A percentile compares a stretch with the other conserved stretches of the same genome.
Conservation (phyloP, 2,329 filamentous ascomycete species). For the Colletotrichum higginsianum region DNA sequence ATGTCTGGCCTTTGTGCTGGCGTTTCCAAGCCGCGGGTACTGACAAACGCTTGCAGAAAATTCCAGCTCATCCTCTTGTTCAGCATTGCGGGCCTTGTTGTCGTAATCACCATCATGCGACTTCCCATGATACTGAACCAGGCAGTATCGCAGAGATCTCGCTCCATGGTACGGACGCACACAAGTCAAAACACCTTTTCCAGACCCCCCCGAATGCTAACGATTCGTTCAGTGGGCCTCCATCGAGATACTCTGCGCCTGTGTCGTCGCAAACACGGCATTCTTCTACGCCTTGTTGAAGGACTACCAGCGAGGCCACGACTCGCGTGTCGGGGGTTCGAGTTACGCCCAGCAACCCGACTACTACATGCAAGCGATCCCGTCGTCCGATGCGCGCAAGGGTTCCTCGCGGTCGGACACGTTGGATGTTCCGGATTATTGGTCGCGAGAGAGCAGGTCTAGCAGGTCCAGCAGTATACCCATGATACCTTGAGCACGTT, state of each 20-base stretch:
- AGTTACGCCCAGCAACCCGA: slow-evolving; percentile 36
- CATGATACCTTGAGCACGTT: slow-evolving; percentile 19
- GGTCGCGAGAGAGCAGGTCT: slow-evolving; percentile 22
- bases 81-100: slow-evolving; percentile 47
- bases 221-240: slow-evolving; percentile 48
- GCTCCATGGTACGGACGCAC: slow-evolving; percentile 46
- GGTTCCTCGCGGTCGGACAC: slow-evolving; percentile 9
- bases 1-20: not conserved
- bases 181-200: not conserved
- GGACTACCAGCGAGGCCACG: slow-evolving; percentile 48
- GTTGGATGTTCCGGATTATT: slow-evolving; percentile 20
- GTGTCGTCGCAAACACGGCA: slow-evolving; percentile 50
- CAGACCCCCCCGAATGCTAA: not conserved
- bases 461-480: slow-evolving; percentile 33
- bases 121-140: slow-evolving; percentile 49
- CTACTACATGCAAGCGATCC: slow-evolving; percentile 35
- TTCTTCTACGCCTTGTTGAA: slow-evolving; percentile 50
- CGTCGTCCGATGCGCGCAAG: slow-evolving; percentile 24
- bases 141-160: slow-evolving; percentile 49
- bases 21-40: not conserved
- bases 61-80: slow-evolving; percentile 47
- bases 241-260: slow-evolving; percentile 52
- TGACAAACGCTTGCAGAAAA: slow-evolving; percentile 37
- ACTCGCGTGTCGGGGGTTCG: slow-evolving; percentile 30
- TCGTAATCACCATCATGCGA: slow-evolving; percentile 50